Conservation (phyloP, 1,284 basidiomycete species). For the Mycosarcoma maydis region DNA sequence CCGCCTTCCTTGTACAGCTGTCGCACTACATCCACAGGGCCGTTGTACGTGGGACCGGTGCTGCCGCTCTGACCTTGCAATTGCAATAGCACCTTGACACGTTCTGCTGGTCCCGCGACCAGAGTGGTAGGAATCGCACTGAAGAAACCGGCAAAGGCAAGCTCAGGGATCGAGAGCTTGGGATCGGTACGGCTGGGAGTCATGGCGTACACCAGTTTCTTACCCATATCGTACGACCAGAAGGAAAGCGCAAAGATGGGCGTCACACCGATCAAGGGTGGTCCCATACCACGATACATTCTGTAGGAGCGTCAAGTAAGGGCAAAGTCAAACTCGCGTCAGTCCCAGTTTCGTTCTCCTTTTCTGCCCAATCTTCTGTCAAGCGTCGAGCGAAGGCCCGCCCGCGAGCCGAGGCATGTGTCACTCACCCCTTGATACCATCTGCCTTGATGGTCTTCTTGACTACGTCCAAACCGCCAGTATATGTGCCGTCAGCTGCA, state of each 20-base stretch:
- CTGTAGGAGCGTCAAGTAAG: constrained; percentile 68
- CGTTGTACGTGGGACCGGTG: constrained; percentile 79
- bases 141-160: constrained; percentile 92
- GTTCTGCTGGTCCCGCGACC: constrained; percentile 92
- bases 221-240: constrained; percentile 96
- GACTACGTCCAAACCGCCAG: constrained; percentile 91
- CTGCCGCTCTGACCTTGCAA: constrained; percentile 84
- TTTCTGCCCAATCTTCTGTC: no score
- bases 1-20: constrained; percentile 96
- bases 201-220: constrained; percentile 80
- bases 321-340: background rate
- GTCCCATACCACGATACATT: constrained; percentile 94
- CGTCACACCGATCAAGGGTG: constrained; percentile 93
- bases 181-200: constrained; percentile 74
- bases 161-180: constrained; percentile 79
- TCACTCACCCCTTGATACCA: constrained; percentile 80
- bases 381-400: no score
- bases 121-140: constrained; percentile 92
- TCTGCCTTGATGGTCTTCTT: constrained; percentile 87
- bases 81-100: constrained; percentile 93
- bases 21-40: constrained; percentile 88
- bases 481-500: constrained; percentile 87
- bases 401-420: no score
- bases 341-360: background rate
- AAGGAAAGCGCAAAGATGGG: constrained; percentile 99